phyloP scores from a whole-genome alignment of 2,329 filamentous ascomycete genomes.

The Cladosporium oxysporum region DNA sequence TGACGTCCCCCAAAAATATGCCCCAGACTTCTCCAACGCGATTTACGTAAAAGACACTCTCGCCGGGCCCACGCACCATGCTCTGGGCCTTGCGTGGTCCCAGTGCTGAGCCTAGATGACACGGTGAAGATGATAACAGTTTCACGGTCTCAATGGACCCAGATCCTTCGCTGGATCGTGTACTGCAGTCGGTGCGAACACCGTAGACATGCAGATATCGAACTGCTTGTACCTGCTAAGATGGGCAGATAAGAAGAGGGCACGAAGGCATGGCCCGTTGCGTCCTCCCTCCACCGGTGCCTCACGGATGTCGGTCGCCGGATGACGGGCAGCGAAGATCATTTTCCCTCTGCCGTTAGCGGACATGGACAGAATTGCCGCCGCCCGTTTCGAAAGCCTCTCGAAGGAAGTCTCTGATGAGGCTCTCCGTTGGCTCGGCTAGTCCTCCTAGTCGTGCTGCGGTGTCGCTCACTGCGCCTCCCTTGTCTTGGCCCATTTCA shows the following conservation, averaged over 20 bases:
- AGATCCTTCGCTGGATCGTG: neutral
- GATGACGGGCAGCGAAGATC: conserved; percentile 14
- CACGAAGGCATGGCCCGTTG: conserved; percentile 8
- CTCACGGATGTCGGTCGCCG: conserved; percentile 7
- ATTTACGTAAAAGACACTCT: conserved; percentile 15
- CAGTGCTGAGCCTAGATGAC: conserved; percentile 3
- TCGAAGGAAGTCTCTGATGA: conserved; percentile 5
- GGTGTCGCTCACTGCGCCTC: neutral
- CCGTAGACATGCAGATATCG: neutral
- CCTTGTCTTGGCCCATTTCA: conserved; percentile 2
- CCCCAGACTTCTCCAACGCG: conserved; percentile 11
- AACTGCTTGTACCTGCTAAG: conserved; percentile 11
- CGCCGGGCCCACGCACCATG: conserved; percentile 5
- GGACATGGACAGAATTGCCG: neutral
- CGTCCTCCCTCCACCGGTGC: neutral
- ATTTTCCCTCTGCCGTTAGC: neutral
- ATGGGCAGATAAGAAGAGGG: conserved; percentile 4
- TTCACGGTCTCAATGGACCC: neutral
- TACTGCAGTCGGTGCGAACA: neutral
- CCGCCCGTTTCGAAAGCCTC: neutral
- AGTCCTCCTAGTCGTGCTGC: neutral
- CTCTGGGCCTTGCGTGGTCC: conserved; percentile 17
- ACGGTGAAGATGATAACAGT: conserved; percentile 14
- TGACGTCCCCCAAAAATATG: neutral
- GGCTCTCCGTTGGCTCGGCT: conserved; percentile 1